Evolutionary conservation across 1,284 basidiomycete genomes (phyloP).

Genomic region (Leccinum griseonigrum): DNA sequence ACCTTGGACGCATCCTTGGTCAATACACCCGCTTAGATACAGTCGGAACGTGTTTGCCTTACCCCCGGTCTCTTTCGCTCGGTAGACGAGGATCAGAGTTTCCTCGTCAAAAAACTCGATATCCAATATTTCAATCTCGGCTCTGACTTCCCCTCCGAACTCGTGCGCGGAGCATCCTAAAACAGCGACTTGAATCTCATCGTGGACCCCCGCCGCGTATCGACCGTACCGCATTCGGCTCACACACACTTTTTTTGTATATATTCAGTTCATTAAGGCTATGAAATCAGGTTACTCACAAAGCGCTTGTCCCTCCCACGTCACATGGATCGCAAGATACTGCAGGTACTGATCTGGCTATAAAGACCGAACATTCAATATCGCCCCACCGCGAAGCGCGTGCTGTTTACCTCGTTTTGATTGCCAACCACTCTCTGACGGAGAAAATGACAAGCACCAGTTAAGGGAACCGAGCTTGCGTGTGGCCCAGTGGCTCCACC

Average conservation of each 20-base stretch:
- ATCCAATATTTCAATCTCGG: slow-evolving; percentile 53
- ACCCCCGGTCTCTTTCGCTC: slow-evolving; percentile 33
- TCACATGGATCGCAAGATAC: slow-evolving; percentile 43
- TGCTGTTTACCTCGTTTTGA: slow-evolving; percentile 46
- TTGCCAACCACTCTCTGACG: slow-evolving; percentile 51
- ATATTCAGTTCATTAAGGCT: slow-evolving; percentile 36
- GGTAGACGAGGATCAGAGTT: slow-evolving; percentile 59
- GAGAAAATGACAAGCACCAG: slow-evolving; percentile 36
- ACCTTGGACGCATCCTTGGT: slow-evolving; percentile 38
- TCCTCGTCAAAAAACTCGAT: slow-evolving; percentile 77
- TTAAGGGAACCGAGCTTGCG: slow-evolving; percentile 26
- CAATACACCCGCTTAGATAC: slow-evolving; percentile 18
- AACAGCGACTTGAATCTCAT: slow-evolving; percentile 45
- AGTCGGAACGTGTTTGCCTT: slow-evolving; percentile 41
- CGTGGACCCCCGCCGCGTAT: slow-evolving; percentile 36
- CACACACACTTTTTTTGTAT: slow-evolving; percentile 49
- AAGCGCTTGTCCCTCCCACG: slow-evolving; percentile 23
- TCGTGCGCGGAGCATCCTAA: slow-evolving; percentile 48
- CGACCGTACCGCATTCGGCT: slow-evolving; percentile 46
- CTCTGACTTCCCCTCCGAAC: slow-evolving; percentile 33
- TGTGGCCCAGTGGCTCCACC: slow-evolving; percentile 29
- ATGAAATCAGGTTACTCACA: slow-evolving; percentile 30
- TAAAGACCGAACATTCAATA: slow-evolving; percentile 27
- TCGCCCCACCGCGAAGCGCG: slow-evolving; percentile 27
- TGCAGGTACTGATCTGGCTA: slow-evolving; percentile 44